phyloP scores from a whole-genome alignment of 768 basidiomycete genomes.

The Scleroderma citrinum region DNA sequence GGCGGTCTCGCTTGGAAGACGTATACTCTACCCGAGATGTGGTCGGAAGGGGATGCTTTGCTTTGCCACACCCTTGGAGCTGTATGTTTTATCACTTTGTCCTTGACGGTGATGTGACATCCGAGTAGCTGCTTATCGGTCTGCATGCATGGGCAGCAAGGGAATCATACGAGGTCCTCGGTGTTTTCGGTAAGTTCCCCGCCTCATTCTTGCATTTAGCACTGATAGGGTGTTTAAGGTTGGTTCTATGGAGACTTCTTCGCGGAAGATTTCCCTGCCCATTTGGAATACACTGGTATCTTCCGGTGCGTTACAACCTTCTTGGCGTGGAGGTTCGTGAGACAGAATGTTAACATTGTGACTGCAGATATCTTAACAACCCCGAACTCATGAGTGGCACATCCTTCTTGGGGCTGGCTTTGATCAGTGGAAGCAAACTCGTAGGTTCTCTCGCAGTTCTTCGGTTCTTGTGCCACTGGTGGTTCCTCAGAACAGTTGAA shows the following conservation, averaged over 20 bases:
- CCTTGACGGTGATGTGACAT: neutral
- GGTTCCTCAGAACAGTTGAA: slow-evolving; percentile 91
- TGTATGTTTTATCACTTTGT: slow-evolving; percentile 41
- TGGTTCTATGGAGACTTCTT: slow-evolving; percentile 99
- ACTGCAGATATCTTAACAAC: slow-evolving; percentile 83
- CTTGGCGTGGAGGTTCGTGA: neutral
- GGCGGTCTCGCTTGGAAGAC: slow-evolving; percentile 85
- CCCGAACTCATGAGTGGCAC: slow-evolving; percentile 96
- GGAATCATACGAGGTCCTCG: slow-evolving; percentile 89
- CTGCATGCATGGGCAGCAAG: slow-evolving; percentile 89
- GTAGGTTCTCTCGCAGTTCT: slow-evolving; percentile 81
- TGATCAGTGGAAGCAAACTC: slow-evolving; percentile 91
- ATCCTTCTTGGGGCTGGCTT: slow-evolving; percentile 87
- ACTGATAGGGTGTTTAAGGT: slow-evolving; percentile 38
- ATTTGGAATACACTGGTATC: slow-evolving; percentile 94
- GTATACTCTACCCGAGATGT: slow-evolving; percentile 74
- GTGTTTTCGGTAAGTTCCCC: slow-evolving; percentile 68
- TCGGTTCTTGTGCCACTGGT: slow-evolving; percentile 86
- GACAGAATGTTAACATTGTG: neutral
- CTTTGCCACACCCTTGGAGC: slow-evolving; percentile 84
- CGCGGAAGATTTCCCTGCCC: slow-evolving; percentile 86
- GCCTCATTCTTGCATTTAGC: neutral
- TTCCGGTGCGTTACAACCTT: slow-evolving; percentile 56
- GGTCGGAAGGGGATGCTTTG: slow-evolving; percentile 84
- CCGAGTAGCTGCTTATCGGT: slow-evolving; percentile 64